Evolutionary conservation across 192 early-diverging fungal species (phyloP).

Genomic region (Jimgerdemannia flammicorona): DNA sequence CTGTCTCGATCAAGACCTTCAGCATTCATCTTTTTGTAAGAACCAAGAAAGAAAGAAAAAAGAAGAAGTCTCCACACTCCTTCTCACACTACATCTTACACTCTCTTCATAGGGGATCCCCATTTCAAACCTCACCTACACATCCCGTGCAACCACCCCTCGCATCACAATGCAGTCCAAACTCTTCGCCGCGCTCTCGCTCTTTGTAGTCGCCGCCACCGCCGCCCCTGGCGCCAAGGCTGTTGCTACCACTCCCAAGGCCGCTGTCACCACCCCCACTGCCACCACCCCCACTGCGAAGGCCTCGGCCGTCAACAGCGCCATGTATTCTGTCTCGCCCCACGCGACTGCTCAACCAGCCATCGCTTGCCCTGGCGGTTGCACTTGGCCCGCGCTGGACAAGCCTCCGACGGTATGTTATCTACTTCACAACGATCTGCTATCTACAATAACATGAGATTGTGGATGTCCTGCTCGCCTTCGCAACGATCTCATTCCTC

Average conservation of each 20-base stretch:
- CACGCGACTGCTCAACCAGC: background rate
- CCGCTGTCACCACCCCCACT: background rate
- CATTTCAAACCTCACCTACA: too few species aligned
- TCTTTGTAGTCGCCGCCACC: background rate
- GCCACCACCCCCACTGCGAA: background rate
- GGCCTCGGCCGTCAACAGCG: background rate
- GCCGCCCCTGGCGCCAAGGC: background rate
- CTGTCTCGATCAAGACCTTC: too few species aligned
- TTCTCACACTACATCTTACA: too few species aligned
- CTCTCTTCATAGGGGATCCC: too few species aligned
- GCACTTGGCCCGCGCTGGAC: conserved; percentile 1
- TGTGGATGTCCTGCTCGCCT: background rate
- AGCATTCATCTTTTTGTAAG: too few species aligned
- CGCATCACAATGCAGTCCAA: background rate
- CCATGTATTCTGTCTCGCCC: background rate
- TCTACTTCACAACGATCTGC: background rate
- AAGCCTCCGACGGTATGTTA: background rate
- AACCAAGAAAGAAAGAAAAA: too few species aligned
- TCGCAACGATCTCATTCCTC: background rate
- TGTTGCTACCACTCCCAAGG: background rate
- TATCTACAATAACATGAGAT: background rate
- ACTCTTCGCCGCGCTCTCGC: background rate
- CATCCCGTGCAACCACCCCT: too few species aligned
- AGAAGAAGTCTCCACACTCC: too few species aligned
- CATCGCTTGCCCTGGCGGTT: background rate